Evolutionary conservation across 495 filamentous ascomycete genomes (phyloP), one percentile per base, ranked within the genome.

Genomic region (Talaromyces borbonicus): DNA sequence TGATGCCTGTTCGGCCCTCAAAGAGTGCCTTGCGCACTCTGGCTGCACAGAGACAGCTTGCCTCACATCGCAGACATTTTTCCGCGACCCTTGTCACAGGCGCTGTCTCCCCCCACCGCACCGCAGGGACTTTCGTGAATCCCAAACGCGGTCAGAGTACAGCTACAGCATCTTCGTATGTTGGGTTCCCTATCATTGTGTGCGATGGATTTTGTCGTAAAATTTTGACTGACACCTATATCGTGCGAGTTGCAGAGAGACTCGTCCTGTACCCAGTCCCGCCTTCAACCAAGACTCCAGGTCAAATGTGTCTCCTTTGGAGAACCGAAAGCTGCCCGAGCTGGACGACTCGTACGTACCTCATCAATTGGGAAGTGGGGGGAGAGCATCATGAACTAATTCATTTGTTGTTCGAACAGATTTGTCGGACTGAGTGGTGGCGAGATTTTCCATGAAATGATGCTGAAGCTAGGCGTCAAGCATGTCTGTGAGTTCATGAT

Each of bases 361-460:
- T 26, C 11, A n/a, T 22, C 41, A 46, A 44, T 44, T 16, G 31
- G 16, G 11, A 5, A 33, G 26, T 35, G 24, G 14, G 5, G 35
- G n/a, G n/a, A n/a, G n/a, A n/a, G n/a, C n/a, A n/a, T n/a, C n/a
- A n/a, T 36, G 36, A 35, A 40, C 43, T 29, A 25, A 56, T 36
- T 42, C 46, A 50, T 18, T 49, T 48, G 51, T 37, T 48, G 14
- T 38, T 33, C 56, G 50, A 35, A 54, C 50, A 85, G 86, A 43
- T 95, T 98, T 69, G 85, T 97, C 59, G 93, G 93, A 25, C 85
- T 87, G 72, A 94, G 76, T 40, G 93, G 93, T 62, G 92, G 92
- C 57, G 82, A 95, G 60, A 97, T 98, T 50, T 95, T 98, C 72
- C 89, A 98, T 57, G 90, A 98, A 67, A 97, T 98, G 92, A 95